Conservation (phyloP, 106 monocot species). For the Dendrobium chrysotoxum region DNA sequence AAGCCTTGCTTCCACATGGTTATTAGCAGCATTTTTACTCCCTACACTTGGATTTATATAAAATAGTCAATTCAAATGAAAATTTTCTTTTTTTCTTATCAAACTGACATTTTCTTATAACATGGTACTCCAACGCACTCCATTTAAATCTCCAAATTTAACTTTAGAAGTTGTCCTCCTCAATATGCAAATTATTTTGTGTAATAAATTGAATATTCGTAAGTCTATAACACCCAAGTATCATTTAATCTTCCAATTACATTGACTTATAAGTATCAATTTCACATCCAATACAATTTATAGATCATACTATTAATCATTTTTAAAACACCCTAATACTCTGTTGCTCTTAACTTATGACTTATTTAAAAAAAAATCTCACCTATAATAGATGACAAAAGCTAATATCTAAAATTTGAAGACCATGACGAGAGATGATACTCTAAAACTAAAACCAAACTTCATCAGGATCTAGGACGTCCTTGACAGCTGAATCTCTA, state of each 20-base stretch:
- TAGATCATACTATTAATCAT: neutral
- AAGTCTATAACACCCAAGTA: neutral
- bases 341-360: neutral
- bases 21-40: no score
- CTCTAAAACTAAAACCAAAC: neutral
- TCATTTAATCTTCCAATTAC: neutral
- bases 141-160: no score
- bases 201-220: neutral
- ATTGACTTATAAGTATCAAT: neutral
- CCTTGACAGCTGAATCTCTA: neutral
- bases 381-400: neutral
- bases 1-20: no score
- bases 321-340: neutral
- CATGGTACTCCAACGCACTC: no score
- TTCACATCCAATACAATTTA: neutral
- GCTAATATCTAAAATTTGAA: neutral
- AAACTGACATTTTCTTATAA: no score
- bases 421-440: neutral
- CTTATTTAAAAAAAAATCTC: neutral
- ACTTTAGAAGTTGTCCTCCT: no score
- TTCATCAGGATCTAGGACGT: neutral
- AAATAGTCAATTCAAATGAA: no score
- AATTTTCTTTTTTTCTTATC: no score
- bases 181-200: no score
- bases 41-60: no score